phyloP scores from a whole-genome alignment of 495 filamentous ascomycete species.

The Parathielavia hyrcaniae region DNA sequence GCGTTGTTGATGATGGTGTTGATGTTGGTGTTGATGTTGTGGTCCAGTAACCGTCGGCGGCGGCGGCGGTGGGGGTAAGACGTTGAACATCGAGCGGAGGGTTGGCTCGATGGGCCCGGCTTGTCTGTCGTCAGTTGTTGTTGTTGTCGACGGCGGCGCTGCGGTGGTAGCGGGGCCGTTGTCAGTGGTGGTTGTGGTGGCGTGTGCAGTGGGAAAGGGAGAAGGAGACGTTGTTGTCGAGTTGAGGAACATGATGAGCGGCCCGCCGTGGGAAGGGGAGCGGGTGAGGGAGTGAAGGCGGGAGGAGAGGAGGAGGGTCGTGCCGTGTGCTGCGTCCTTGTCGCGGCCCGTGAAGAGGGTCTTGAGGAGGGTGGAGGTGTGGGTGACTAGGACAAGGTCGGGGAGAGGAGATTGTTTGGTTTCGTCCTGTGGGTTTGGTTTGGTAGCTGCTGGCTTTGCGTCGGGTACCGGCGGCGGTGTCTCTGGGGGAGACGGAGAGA shows the following conservation, averaged over 20 bases:
- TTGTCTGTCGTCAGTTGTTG: neutral
- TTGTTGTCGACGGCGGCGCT: neutral
- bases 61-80: neutral
- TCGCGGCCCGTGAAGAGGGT: slow-evolving; percentile 38
- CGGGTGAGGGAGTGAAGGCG: slow-evolving; percentile 32
- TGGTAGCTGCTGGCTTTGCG: neutral
- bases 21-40: neutral
- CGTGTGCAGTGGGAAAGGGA: neutral
- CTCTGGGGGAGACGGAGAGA: neutral
- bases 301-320: slow-evolving; percentile 32
- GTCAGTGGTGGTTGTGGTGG: neutral
- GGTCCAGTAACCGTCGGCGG: neutral
- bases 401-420: slow-evolving; percentile 15
- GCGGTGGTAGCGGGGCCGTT: neutral
- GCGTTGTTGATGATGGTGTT: neutral
- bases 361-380: slow-evolving; percentile 38
- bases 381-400: slow-evolving; percentile 40
- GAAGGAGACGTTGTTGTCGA: slow-evolving; percentile 24
- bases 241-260: slow-evolving; percentile 42
- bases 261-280: slow-evolving; percentile 13
- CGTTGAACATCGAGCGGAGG: slow-evolving; percentile 37
- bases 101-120: slow-evolving; percentile 13
- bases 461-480: neutral
- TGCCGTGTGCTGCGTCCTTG: slow-evolving; percentile 32
- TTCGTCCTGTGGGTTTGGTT: neutral